Conservation (phyloP, 176 grass and related monocot genomes). For the Chloris gayana region DNA sequence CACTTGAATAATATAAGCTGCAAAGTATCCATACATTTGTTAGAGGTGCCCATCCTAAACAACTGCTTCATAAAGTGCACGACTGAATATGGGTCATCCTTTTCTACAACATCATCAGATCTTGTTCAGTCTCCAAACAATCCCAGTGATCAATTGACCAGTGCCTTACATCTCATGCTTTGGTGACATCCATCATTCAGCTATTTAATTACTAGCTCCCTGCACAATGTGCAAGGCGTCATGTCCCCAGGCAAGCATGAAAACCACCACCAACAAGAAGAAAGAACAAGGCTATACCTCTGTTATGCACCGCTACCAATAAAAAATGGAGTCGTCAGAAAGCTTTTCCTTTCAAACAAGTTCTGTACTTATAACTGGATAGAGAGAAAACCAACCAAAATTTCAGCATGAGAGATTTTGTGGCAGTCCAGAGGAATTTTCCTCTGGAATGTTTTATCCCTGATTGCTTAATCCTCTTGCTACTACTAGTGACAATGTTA, state of each 20-base stretch:
- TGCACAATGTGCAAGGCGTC: neutral
- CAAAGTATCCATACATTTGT: neutral
- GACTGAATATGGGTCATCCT: neutral
- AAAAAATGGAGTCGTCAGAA: neutral
- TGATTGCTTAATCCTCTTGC: neutral
- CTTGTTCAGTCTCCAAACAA: neutral
- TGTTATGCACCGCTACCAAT: neutral
- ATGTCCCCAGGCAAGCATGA: neutral
- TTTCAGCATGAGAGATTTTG: neutral
- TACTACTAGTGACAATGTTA: neutral
- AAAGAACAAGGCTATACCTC: neutral
- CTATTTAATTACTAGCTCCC: neutral
- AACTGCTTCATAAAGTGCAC: neutral
- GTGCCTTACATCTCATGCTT: too few species aligned
- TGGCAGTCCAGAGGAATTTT: neutral
- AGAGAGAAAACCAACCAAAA: neutral
- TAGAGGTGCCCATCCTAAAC: neutral
- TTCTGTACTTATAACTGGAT: conserved; percentile 14
- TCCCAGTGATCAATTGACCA: neutral
- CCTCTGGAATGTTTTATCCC: neutral
- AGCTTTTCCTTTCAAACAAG: conserved; percentile 9
- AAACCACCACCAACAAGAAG: neutral
- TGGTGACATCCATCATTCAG: neutral
- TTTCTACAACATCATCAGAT: neutral
- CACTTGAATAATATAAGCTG: neutral